phyloP scores from a whole-genome alignment of 495 filamentous ascomycete genomes.

The Cairneyella variabilis region DNA sequence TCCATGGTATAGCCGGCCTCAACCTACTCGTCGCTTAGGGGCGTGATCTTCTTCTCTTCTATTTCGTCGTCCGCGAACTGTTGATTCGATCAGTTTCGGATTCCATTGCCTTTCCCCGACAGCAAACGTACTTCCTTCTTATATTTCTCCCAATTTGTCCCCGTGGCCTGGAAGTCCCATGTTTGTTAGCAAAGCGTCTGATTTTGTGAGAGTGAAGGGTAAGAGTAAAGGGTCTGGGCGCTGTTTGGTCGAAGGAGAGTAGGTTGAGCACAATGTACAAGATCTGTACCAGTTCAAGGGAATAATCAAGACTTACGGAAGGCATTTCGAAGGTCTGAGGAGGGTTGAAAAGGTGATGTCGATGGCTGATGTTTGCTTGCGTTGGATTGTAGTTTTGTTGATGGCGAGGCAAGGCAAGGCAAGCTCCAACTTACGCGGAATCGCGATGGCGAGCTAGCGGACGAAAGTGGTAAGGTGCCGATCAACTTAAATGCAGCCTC shows the following conservation, averaged over 20 bases:
- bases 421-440: slow-evolving; percentile 9
- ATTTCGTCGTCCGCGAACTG: slow-evolving; percentile 88
- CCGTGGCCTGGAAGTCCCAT: slow-evolving; percentile 69
- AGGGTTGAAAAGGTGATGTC: not conserved
- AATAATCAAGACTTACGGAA: too few relatives aligned
- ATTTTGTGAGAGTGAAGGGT: not conserved
- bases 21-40: slow-evolving; percentile 88
- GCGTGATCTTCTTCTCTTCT: slow-evolving; percentile 99
- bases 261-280: not conserved
- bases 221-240: not conserved
- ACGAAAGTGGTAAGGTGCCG: slow-evolving; percentile 1
- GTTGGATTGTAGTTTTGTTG: slow-evolving; percentile 3
- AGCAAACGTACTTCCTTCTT: slow-evolving; percentile 58
- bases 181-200: not conserved
- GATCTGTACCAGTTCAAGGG: not conserved
- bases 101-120: too few relatives aligned
- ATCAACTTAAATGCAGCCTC: slow-evolving; percentile 4
- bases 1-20: not conserved
- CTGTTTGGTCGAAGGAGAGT: not conserved
- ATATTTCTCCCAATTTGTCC: slow-evolving; percentile 97
- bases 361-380: not conserved
- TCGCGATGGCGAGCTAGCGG: not conserved
- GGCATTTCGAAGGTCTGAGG: slow-evolving; percentile 11
- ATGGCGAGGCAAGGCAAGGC: slow-evolving; percentile 13
- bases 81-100: not conserved